Evolutionary conservation across 2,329 filamentous ascomycete genomes (phyloP).

Genomic region (Lasiodiplodia hormozganensis): DNA sequence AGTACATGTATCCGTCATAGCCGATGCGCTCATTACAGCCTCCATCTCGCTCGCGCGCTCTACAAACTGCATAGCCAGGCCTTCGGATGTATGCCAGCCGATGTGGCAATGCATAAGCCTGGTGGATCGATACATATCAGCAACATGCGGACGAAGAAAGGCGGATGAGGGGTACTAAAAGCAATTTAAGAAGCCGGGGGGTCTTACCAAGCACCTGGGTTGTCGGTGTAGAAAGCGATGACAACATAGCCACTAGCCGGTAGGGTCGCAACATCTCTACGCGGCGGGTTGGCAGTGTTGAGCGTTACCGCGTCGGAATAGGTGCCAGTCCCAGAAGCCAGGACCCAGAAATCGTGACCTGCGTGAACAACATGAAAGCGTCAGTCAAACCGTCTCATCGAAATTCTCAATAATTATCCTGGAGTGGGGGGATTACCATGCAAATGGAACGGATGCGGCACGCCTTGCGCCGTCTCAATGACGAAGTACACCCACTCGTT

Average conservation of each 20-base stretch:
- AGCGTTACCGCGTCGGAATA: conserved; percentile 32
- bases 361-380: background rate
- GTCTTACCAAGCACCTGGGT: conserved; percentile 55
- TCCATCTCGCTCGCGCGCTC: conserved; percentile 35
- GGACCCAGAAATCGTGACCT: conserved; percentile 63
- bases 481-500: conserved; percentile 37
- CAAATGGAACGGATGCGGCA: conserved; percentile 39
- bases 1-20: conserved; percentile 34
- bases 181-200: background rate
- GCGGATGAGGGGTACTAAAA: background rate
- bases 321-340: conserved; percentile 45
- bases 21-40: conserved; percentile 36
- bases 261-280: conserved; percentile 42
- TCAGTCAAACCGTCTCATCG: background rate
- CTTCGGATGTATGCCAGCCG: conserved; percentile 36
- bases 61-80: conserved; percentile 34
- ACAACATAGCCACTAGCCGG: conserved; percentile 50
- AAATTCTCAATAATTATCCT: background rate
- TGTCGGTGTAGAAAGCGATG: conserved; percentile 59
- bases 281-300: conserved; percentile 41
- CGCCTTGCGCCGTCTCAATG: conserved; percentile 32
- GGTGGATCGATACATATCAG: background rate
- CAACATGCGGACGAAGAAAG: background rate
- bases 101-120: conserved; percentile 43
- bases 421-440: conserved; percentile 32